These are phyloP conservation scores for Hordeum pubiflorum DNA, from an alignment of 202 grass and related monocot genomes.

Conservation along the genomic window DNA sequence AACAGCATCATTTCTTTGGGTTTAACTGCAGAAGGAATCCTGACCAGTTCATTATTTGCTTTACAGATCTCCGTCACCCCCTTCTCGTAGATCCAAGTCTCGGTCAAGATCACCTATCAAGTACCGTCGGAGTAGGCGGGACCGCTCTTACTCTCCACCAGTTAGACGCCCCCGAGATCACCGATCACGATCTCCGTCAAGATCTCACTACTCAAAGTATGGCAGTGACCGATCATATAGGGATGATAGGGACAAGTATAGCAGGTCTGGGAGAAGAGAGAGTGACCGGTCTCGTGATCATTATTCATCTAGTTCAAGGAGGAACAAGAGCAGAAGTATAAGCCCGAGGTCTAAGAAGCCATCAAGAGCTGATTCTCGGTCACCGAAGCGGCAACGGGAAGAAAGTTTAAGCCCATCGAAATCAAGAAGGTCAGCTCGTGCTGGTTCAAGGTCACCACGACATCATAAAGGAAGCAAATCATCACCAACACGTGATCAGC, in stretches of 20 bases:
- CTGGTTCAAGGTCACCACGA: conserved; percentile 52
- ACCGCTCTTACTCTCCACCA: conserved; percentile 65
- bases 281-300: conserved; percentile 44
- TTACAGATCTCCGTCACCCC: conserved; percentile 61
- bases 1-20: neutral
- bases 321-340: conserved; percentile 73
- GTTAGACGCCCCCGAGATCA: conserved; percentile 45
- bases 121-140: conserved; percentile 63
- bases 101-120: conserved; percentile 88
- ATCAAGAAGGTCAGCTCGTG: conserved; percentile 44
- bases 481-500: conserved; percentile 41
- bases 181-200: conserved; percentile 61
- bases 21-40: conserved; percentile 7
- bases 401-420: conserved; percentile 51
- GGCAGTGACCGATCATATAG: conserved; percentile 48
- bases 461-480: conserved; percentile 49
- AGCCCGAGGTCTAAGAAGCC: conserved; percentile 60
- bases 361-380: conserved; percentile 42
- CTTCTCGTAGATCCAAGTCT: conserved; percentile 55
- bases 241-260: conserved; percentile 63
- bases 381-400: conserved; percentile 51
- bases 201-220: conserved; percentile 54
- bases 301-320: conserved; percentile 65
- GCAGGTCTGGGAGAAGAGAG: conserved; percentile 51
- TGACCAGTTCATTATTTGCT: conserved; percentile 30